These are phyloP conservation scores for Taphrina deformans DNA, from an alignment of 1,139 yeast species.

Conservation along the genomic window DNA sequence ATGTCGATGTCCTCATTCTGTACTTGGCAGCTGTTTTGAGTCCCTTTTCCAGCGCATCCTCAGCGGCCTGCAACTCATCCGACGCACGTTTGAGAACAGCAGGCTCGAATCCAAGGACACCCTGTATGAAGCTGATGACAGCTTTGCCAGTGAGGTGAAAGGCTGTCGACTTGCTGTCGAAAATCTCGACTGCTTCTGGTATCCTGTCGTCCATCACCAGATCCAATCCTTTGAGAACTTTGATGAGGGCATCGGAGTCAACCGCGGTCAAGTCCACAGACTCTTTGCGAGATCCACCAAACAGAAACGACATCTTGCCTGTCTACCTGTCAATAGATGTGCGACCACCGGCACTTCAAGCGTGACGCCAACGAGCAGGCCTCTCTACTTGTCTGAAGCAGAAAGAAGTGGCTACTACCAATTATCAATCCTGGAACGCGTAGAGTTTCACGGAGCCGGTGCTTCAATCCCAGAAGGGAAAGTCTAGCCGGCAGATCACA, in stretches of 20 bases:
- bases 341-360: too few species aligned
- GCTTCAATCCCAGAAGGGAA: background rate
- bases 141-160: constrained; percentile 31
- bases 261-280: constrained; percentile 24
- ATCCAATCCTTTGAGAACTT: constrained; percentile 30
- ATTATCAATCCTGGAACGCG: background rate
- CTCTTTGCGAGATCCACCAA: constrained; percentile 20
- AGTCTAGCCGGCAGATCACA: background rate
- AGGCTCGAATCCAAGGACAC: constrained; percentile 30
- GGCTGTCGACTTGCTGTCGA: constrained; percentile 11
- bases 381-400: background rate
- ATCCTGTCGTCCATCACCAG: constrained; percentile 32
- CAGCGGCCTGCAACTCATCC: constrained; percentile 70
- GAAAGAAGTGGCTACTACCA: background rate
- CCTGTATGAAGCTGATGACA: constrained; percentile 29
- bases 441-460: constrained; percentile 2
- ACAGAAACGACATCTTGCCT: constrained; percentile 16
- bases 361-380: too few species aligned
- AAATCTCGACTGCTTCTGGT: constrained; percentile 25
- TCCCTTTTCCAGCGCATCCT: constrained; percentile 64
- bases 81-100: constrained; percentile 61
- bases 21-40: constrained; percentile 47
- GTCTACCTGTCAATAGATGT: background rate
- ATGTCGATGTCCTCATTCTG: constrained; percentile 24
- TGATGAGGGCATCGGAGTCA: constrained; percentile 29